phyloP scores from a whole-genome alignment of 75 land plant species.

The Cryptomeria japonica region DNA sequence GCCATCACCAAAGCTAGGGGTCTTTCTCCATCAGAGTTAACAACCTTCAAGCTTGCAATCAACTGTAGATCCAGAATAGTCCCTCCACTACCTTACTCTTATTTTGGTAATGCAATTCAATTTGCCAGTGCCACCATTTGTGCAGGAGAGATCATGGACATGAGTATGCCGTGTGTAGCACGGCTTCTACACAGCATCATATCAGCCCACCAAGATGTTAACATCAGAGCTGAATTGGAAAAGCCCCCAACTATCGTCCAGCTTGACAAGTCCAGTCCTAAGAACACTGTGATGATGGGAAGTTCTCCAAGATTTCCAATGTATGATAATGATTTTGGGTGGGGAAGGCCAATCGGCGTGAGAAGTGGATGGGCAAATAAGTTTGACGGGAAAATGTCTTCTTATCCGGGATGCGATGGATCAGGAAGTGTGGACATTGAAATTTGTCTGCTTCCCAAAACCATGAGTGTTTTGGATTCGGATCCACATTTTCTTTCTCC shows the following conservation, averaged over 20 bases:
- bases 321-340: slow-evolving; percentile 22
- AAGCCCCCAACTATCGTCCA: slow-evolving; percentile 33
- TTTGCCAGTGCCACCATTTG: slow-evolving; percentile 36
- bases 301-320: slow-evolving; percentile 19
- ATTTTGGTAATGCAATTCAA: slow-evolving; percentile 80
- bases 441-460: slow-evolving; percentile 12
- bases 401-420: neutral
- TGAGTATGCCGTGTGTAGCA: slow-evolving; percentile 35
- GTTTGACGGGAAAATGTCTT: slow-evolving; percentile 16
- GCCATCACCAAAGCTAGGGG: slow-evolving; percentile 55
- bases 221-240: slow-evolving; percentile 37
- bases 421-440: slow-evolving; percentile 8
- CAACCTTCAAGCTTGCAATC: slow-evolving; percentile 58
- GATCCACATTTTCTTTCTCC: slow-evolving; percentile 4
- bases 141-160: slow-evolving; percentile 32
- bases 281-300: slow-evolving; percentile 15
- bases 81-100: slow-evolving; percentile 43
- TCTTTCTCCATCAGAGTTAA: slow-evolving; percentile 18
- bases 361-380: slow-evolving; percentile 16
- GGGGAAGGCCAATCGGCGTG: slow-evolving; percentile 18
- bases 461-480: neutral
- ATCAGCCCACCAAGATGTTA: slow-evolving; percentile 32
- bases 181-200: slow-evolving; percentile 42
- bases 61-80: slow-evolving; percentile 57
- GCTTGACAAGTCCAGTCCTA: slow-evolving; percentile 40